Conservation (phyloP, 1,284 basidiomycete species). For the Papiliotrema nemorosa region DNA sequence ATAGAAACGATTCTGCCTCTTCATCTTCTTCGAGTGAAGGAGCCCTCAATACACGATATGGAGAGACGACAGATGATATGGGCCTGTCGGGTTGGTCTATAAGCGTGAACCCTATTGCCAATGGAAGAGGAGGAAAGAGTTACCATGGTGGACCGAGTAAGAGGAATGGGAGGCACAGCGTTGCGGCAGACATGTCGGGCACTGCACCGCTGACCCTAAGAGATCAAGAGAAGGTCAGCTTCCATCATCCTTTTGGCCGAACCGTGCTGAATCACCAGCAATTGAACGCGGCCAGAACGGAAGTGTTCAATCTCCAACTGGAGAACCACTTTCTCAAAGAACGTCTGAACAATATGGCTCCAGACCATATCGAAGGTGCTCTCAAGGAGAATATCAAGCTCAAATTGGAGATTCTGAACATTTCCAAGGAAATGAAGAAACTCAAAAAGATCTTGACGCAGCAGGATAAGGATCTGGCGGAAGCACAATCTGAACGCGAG, state of each 20-base stretch:
- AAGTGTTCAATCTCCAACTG: conserved; percentile 91
- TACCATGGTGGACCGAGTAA: conserved; percentile 29
- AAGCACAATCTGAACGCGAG: conserved; percentile 39
- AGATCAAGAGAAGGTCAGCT: conserved; percentile 86
- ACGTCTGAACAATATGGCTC: conserved; percentile 73
- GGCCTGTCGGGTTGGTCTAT: conserved; percentile 24
- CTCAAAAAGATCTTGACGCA: conserved; percentile 83
- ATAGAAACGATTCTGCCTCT: conserved; percentile 18
- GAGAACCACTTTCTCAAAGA: conserved; percentile 92
- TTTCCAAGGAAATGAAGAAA: conserved; percentile 88
- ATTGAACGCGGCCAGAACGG: conserved; percentile 88
- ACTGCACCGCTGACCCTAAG: conserved; percentile 63
- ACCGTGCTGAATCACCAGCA: conserved; percentile 56
- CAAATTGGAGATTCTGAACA: conserved; percentile 86
- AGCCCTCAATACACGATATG: conserved; percentile 22
- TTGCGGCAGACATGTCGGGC: conserved; percentile 27
- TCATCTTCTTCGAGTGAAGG: conserved; percentile 18
- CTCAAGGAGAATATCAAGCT: conserved; percentile 91
- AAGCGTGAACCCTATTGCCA: conserved; percentile 21
- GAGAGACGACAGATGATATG: conserved; percentile 26
- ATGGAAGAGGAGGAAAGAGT: conserved; percentile 8
- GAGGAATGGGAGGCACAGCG: conserved; percentile 45
- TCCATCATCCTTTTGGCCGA: neutral
- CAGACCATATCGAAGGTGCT: conserved; percentile 85
- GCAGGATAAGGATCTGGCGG: conserved; percentile 59